phyloP scores from a whole-genome alignment of 768 basidiomycete genomes.

The Lentinula aciculospora region DNA sequence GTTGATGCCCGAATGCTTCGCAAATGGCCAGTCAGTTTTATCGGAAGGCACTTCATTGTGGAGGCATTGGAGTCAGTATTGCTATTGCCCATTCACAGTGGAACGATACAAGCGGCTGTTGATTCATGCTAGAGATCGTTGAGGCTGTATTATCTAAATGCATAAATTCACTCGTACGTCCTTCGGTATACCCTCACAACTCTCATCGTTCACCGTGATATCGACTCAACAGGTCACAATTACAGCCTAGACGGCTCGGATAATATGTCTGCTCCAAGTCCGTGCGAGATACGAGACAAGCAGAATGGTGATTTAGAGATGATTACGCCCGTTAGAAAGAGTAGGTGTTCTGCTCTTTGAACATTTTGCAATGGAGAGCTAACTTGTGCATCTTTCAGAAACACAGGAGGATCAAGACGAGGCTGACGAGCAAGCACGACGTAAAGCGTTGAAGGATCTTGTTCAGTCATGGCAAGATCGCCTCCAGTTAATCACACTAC shows the following conservation, averaged over 20 bases:
- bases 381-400: background rate
- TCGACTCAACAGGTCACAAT: background rate
- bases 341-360: background rate
- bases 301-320: background rate
- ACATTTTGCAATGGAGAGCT: background rate
- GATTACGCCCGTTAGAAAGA: background rate
- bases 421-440: slow-evolving; percentile 37
- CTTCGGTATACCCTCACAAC: background rate
- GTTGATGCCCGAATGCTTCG: background rate
- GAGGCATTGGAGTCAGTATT: background rate
- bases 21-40: too few species aligned
- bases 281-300: background rate
- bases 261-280: background rate
- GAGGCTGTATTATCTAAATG: background rate
- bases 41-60: too few species aligned
- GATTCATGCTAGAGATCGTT: background rate
- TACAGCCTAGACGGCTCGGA: background rate
- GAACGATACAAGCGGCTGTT: background rate
- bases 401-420: slow-evolving; percentile 45
- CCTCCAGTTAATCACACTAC: slow-evolving; percentile 54
- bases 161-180: slow-evolving; percentile 1
- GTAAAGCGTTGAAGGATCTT: slow-evolving; percentile 42
- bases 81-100: background rate
- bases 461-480: slow-evolving; percentile 61
- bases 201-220: background rate